Conservation (phyloP, 176 grass and related monocot genomes). For the maize (Zea mays) region DNA sequence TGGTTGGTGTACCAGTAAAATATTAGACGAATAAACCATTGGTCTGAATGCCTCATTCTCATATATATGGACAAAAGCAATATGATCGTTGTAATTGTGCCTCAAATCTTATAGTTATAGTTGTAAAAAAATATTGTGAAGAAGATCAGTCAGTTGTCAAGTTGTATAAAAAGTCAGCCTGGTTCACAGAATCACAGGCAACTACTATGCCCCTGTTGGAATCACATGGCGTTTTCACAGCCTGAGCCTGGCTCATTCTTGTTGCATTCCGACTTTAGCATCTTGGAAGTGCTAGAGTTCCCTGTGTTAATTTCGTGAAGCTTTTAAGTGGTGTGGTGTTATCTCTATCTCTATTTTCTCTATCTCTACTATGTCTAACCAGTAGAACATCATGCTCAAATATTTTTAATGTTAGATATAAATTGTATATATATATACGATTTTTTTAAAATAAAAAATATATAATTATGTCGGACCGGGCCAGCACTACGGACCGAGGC, state of each 20-base stretch:
- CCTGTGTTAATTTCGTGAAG: background rate
- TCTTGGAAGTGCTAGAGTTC: constrained; percentile 25
- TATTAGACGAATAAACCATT: constrained; percentile 21
- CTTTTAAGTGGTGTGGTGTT: constrained; percentile 1
- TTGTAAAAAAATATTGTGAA: background rate
- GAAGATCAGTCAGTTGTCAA: background rate
- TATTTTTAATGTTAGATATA: too few relatives aligned
- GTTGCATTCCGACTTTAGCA: constrained; percentile 35
- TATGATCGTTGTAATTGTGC: background rate
- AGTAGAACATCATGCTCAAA: too few relatives aligned
- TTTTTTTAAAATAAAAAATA: too few relatives aligned
- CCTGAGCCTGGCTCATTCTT: constrained; percentile 2
- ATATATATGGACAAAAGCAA: constrained; percentile 18
- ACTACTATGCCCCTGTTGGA: background rate
- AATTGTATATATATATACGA: too few relatives aligned
- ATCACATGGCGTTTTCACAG: background rate
- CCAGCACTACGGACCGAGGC: too few relatives aligned
- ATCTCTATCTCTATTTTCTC: too few relatives aligned
- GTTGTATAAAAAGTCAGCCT: background rate
- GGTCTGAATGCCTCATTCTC: constrained; percentile 13
- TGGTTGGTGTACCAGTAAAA: constrained; percentile 12
- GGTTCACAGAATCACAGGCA: background rate
- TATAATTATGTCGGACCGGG: too few relatives aligned
- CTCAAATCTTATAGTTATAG: background rate
- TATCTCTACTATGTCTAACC: too few relatives aligned